Base-by-base conservation (phyloP, 441 rosid genomes). In the Arabidopsis hybrid region DNA sequence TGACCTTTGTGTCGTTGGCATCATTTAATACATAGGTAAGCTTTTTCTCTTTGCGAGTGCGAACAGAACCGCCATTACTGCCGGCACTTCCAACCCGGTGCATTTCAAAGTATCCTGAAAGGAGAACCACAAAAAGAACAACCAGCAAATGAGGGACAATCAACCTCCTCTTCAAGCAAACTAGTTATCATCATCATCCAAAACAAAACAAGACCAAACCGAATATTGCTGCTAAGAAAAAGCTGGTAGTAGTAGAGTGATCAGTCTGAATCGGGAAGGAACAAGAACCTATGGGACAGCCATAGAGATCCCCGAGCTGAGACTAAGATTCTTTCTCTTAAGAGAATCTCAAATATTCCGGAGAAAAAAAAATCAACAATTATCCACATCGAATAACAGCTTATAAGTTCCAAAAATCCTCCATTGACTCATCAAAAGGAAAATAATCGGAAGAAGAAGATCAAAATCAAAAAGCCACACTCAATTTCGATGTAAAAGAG, bases 1-100 rank as follows among this genome's bases (percentile, higher is more conserved):
- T 70, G 81, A 96, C 99, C 97, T 96, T 87, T 18, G 87, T 47
- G 76, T 89, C 89, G 75, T 92, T 87, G 7, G 92, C 86, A 80
- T 92, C 92, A 75, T 72, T 96, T 80, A 93, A 78, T 17, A 96
- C 93, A 82, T 93, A 96, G 1, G 99, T 91, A 75, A 96, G 85
- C 85, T 95, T 88, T 82, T 93, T 96, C 87, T 96, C 99, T 82
- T 96, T 96, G 61, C 99, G 98, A 43, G 90, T 86, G 38, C 99
- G 99, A 76, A 81, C 88, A 81, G 98, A 93, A 83, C 88, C 88
- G 65, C 81, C 65, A 32, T 88, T 90, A 85, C 95, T 96, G 76
- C 99, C 98, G 4, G 97, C 88, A 88, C 99, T 96, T 78, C 95
- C 99, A 81, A 96, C 98, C 3, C 99, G 98, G 89, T 96, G 99